phyloP scores from a whole-genome alignment of 1,284 basidiomycete species.

The Cronartium ribicola region DNA sequence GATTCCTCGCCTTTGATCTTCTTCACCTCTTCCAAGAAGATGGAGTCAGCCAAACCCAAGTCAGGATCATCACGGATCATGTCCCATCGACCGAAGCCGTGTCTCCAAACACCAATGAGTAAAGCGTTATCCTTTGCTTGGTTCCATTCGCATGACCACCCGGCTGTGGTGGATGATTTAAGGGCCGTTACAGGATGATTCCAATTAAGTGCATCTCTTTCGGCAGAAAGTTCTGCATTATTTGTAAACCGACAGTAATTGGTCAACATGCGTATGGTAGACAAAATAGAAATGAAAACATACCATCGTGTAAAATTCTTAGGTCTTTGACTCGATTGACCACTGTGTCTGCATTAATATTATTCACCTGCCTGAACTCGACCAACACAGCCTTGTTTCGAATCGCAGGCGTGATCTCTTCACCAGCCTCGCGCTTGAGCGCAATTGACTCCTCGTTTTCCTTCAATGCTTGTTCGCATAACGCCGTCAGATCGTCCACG shows the following conservation, averaged over 20 bases:
- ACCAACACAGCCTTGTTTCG: slow-evolving; percentile 94
- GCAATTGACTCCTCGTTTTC: slow-evolving; percentile 78
- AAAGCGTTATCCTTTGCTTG: slow-evolving; percentile 88
- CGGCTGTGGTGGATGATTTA: slow-evolving; percentile 37
- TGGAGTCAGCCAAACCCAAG: slow-evolving; percentile 80
- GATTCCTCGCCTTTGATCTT: slow-evolving; percentile 57
- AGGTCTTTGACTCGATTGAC: slow-evolving; percentile 85
- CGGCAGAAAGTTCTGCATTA: slow-evolving; percentile 31
- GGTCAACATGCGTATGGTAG: neutral
- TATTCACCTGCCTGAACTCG: slow-evolving; percentile 78
- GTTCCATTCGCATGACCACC: slow-evolving; percentile 96
- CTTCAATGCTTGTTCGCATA: slow-evolving; percentile 76
- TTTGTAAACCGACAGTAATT: neutral
- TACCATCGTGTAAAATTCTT: slow-evolving; percentile 70
- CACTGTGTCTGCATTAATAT: slow-evolving; percentile 97
- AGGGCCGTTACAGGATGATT: slow-evolving; percentile 30
- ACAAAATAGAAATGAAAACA: neutral
- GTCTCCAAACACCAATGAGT: slow-evolving; percentile 83
- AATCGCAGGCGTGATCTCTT: slow-evolving; percentile 59
- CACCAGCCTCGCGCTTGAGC: slow-evolving; percentile 69
- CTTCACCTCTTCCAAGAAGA: slow-evolving; percentile 95
- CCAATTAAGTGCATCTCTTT: slow-evolving; percentile 41
- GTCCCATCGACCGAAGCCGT: slow-evolving; percentile 98
- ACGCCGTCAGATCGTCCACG: slow-evolving; percentile 83
- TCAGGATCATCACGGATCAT: slow-evolving; percentile 81